phyloP scores from a whole-genome alignment of 2,329 filamentous ascomycete genomes.

The Aspergillus proliferans region DNA sequence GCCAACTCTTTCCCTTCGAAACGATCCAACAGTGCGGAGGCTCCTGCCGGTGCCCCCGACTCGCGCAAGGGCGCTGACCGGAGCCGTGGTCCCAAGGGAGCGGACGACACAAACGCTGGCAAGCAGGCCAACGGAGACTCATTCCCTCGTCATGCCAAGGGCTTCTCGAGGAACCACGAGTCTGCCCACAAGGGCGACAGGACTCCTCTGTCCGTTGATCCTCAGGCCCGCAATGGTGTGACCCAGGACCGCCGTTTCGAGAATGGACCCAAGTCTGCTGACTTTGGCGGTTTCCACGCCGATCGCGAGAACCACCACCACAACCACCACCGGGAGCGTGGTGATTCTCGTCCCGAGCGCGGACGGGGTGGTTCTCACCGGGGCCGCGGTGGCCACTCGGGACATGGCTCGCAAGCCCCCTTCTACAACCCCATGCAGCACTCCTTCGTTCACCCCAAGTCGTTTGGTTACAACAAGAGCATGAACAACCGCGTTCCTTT shows the following conservation, averaged over 20 bases:
- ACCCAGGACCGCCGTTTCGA: slow-evolving; percentile 34
- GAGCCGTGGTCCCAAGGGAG: slow-evolving; percentile 24
- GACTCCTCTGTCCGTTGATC: slow-evolving; percentile 25
- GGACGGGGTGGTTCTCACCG: slow-evolving; percentile 35
- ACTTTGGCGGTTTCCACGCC: slow-evolving; percentile 26
- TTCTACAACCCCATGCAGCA: slow-evolving; percentile 37
- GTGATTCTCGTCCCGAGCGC: slow-evolving; percentile 21
- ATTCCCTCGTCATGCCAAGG: slow-evolving; percentile 27
- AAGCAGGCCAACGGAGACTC: slow-evolving; percentile 26
- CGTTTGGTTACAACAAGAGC: slow-evolving; percentile 35
- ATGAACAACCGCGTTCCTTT: slow-evolving; percentile 42
- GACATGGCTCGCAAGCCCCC: slow-evolving; percentile 29
- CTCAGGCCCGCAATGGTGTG: slow-evolving; percentile 25
- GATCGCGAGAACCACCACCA: slow-evolving; percentile 31
- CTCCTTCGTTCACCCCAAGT: slow-evolving; percentile 35
- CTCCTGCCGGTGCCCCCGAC: slow-evolving; percentile 17
- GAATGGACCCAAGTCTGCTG: slow-evolving; percentile 32
- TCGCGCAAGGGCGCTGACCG: slow-evolving; percentile 30
- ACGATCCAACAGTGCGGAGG: slow-evolving; percentile 32
- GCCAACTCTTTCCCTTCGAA: slow-evolving; percentile 35
- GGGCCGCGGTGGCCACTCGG: slow-evolving; percentile 35
- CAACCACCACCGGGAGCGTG: slow-evolving; percentile 30
- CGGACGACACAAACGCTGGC: slow-evolving; percentile 25
- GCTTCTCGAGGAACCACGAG: slow-evolving; percentile 29
- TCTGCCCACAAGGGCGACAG: slow-evolving; percentile 19